These are phyloP conservation scores for Lobosporangium transversale DNA, from an alignment of 192 early-diverging fungal genomes.

Conservation along the genomic window DNA sequence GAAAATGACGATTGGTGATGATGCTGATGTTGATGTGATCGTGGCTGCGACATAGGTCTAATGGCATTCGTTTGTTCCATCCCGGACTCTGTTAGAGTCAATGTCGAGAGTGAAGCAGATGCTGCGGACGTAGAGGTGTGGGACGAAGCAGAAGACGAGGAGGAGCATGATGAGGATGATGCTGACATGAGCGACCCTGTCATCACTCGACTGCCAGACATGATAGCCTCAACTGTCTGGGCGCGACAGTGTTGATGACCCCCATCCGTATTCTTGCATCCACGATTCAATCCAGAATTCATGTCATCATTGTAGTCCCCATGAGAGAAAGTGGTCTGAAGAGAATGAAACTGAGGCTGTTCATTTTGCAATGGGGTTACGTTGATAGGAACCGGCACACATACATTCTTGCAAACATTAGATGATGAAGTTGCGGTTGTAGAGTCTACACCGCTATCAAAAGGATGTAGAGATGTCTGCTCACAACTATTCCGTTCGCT, in stretches of 20 bases:
- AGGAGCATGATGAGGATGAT: conserved; percentile 24
- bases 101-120: conserved; percentile 37
- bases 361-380: conserved; percentile 2
- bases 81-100: conserved; percentile 30
- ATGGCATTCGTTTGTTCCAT: conserved; percentile 6
- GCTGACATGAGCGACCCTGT: conserved; percentile 2
- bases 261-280: conserved; percentile 17
- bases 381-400: not conserved
- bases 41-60: conserved; percentile 15
- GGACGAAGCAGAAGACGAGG: conserved; percentile 10
- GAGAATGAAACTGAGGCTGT: conserved; percentile 12
- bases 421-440: not conserved
- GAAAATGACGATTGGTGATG: conserved; percentile 11
- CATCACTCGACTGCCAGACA: conserved; percentile 11
- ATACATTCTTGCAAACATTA: not conserved
- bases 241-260: conserved; percentile 41
- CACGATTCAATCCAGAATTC: conserved; percentile 31
- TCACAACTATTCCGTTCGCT: not conserved
- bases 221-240: conserved; percentile 47
- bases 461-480: conserved; percentile 5
- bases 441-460: conserved; percentile 11
- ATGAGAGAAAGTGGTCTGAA: conserved; percentile 4
- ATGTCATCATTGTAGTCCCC: conserved; percentile 40
- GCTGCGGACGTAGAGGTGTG: conserved; percentile 29
- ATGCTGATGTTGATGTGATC: conserved; percentile 7